Conservation (phyloP, 257 asterid species). For the Solanum chmielewskii region DNA sequence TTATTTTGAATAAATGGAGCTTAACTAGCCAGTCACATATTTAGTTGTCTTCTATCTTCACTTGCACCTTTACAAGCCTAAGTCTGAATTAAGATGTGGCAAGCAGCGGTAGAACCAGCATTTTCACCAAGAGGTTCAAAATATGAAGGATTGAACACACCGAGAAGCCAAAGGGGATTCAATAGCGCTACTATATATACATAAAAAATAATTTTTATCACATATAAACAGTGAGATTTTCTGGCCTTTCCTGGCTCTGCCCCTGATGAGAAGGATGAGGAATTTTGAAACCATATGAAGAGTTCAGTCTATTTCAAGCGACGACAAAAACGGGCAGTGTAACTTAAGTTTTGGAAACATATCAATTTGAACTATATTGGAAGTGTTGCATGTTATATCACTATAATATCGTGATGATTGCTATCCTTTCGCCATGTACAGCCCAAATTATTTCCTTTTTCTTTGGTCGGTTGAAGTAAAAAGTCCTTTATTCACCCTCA, state of each 20-base stretch:
- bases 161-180: not conserved
- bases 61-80: not conserved
- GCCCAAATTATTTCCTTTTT: not conserved
- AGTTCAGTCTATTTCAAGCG: not conserved
- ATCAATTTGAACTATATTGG: not conserved
- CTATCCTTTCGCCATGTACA: not conserved
- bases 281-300: not conserved
- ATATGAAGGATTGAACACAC: not conserved
- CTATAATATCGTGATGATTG: not conserved
- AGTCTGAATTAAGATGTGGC: not conserved
- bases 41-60: not conserved
- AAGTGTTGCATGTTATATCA: not conserved
- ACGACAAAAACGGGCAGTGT: not conserved
- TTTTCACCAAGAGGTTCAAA: not conserved
- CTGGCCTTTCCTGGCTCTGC: not conserved
- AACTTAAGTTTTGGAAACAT: not conserved
- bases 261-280: not conserved
- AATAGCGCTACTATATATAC: not conserved
- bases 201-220: not conserved
- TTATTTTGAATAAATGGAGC: not conserved
- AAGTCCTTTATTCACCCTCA: not conserved
- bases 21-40: not conserved
- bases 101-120: not conserved
- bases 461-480: not conserved
- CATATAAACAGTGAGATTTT: not conserved